These are phyloP conservation scores for Aegle marmelos DNA, from an alignment of 345 rosid species.

Conservation along the genomic window DNA sequence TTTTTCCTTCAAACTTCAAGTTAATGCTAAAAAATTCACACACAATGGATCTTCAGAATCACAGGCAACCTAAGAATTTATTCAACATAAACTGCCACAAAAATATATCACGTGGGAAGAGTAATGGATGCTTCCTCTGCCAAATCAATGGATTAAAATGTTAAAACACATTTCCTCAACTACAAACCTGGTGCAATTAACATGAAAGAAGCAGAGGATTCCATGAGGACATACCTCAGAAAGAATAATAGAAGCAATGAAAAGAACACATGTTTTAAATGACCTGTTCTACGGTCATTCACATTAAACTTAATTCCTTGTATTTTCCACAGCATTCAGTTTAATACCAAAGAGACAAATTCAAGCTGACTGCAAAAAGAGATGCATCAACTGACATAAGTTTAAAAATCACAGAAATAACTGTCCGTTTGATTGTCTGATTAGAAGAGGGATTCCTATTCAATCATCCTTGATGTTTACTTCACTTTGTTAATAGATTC, in stretches of 20 bases:
- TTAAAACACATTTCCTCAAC: background rate
- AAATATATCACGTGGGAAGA: background rate
- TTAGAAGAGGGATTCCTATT: background rate
- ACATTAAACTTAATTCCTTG: no score
- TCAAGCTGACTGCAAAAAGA: no score
- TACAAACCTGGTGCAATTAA: background rate
- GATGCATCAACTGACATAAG: background rate
- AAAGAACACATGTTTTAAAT: no score
- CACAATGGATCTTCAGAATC: background rate
- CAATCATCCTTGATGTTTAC: background rate
- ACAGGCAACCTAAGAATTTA: background rate
- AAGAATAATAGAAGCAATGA: background rate
- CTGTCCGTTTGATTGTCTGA: background rate
- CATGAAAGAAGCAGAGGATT: background rate
- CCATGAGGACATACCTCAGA: background rate
- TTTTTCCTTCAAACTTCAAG: slow-evolving; percentile 20
- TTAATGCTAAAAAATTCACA: slow-evolving; percentile 13
- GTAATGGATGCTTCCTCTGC: background rate
- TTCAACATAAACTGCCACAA: background rate
- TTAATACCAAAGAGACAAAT: no score
- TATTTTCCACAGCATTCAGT: no score
- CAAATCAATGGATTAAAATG: background rate
- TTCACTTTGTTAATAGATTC: background rate
- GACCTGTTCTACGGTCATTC: no score
- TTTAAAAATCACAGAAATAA: background rate